Conservation (phyloP, 345 rosid species). For the Melaleuca quinquenervia region DNA sequence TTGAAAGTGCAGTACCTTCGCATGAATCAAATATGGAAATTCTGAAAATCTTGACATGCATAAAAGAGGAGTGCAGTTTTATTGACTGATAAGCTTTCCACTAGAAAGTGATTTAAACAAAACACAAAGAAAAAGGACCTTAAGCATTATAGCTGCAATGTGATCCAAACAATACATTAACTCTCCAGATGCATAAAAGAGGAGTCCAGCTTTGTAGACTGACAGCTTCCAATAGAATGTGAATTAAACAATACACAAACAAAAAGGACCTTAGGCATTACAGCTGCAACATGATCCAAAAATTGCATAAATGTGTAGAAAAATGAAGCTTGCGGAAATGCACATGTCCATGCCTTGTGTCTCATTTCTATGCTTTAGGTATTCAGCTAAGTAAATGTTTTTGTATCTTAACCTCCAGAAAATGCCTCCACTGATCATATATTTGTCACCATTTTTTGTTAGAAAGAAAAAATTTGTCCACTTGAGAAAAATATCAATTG, state of each 20-base stretch:
- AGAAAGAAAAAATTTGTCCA: background rate
- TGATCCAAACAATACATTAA: no score
- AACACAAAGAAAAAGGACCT: no score
- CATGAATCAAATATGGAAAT: background rate
- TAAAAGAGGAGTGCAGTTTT: no score
- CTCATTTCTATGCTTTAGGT: background rate
- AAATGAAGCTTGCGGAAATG: background rate
- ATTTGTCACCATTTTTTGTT: background rate
- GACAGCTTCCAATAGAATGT: background rate
- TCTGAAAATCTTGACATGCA: background rate
- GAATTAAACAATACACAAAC: background rate
- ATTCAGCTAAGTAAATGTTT: background rate
- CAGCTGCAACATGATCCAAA: background rate
- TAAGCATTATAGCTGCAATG: no score
- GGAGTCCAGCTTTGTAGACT: background rate
- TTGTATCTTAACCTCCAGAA: background rate
- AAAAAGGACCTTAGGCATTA: background rate
- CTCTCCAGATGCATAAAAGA: background rate
- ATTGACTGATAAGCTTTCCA: no score
- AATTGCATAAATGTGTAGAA: background rate
- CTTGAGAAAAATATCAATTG: background rate
- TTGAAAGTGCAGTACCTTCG: background rate
- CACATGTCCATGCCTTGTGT: background rate
- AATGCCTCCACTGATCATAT: background rate
- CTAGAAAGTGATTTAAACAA: no score